phyloP scores from a whole-genome alignment of 768 basidiomycete species.

The Leccinum subtestaceum region DNA sequence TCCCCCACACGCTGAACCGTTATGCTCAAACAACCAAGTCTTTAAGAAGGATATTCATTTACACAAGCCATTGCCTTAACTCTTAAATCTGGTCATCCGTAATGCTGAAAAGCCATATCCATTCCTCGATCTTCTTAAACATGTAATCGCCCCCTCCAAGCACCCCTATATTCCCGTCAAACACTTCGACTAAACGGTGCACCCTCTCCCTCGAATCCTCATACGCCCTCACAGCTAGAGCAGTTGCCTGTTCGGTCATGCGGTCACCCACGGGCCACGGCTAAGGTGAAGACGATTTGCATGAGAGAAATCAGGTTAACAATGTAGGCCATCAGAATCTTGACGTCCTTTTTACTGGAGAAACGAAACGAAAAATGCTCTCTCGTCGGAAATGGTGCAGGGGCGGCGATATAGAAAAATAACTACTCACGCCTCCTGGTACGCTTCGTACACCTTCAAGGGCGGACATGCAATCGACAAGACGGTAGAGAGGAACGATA shows the following conservation, averaged over 20 bases:
- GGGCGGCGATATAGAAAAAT: not conserved
- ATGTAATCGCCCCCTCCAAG: constrained; percentile 8
- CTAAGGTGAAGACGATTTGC: constrained; percentile 12
- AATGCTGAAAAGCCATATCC: constrained; percentile 16
- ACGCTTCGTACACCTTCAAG: not conserved
- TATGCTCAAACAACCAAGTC: too few relatives aligned
- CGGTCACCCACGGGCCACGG: not conserved
- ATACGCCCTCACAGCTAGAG: constrained; percentile 2
- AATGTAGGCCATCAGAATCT: constrained; percentile 12
- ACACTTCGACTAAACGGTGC: not conserved
- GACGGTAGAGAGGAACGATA: not conserved
- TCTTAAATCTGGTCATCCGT: constrained; percentile 4
- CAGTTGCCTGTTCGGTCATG: not conserved
- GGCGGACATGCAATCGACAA: not conserved
- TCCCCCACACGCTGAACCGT: too few relatives aligned
- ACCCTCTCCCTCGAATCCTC: constrained; percentile 1
- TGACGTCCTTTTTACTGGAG: constrained; percentile 11
- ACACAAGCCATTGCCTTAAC: not conserved
- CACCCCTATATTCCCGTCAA: constrained; percentile 1
- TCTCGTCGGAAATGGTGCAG: not conserved
- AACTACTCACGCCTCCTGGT: constrained; percentile 8
- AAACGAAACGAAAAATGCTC: not conserved
- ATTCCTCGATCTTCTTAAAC: constrained; percentile 11
- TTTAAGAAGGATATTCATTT: too few relatives aligned
- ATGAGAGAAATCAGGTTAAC: constrained; percentile 16